These are phyloP conservation scores for Elsinoe ampelina DNA, from an alignment of 2,329 filamentous ascomycete genomes.

Conservation along the genomic window DNA sequence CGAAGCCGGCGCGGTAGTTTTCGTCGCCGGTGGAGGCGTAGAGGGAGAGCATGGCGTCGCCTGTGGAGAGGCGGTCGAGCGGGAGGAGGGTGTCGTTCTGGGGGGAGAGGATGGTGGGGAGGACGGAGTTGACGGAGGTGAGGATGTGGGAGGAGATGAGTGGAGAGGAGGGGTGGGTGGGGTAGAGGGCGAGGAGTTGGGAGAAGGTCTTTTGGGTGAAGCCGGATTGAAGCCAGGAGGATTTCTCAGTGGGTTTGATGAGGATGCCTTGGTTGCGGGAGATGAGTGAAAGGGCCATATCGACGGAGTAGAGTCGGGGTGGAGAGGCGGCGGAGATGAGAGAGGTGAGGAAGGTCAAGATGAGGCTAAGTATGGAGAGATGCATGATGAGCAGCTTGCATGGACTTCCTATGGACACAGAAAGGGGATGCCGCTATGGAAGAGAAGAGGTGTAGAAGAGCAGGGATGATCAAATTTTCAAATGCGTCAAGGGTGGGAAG, in stretches of 20 bases:
- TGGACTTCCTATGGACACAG: not conserved
- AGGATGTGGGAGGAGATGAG: not conserved
- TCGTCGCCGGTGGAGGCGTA: constrained; percentile 17
- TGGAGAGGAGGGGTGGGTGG: not conserved
- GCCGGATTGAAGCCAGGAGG: constrained; percentile 14
- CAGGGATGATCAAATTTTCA: too few relatives aligned
- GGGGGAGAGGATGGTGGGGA: constrained; percentile 18
- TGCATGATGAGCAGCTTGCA: not conserved
- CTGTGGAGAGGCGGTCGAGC: constrained; percentile 27
- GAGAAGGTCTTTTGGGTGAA: constrained; percentile 17
- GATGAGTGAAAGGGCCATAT: constrained; percentile 26
- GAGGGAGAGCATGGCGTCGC: constrained; percentile 22
- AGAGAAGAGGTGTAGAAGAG: too few relatives aligned
- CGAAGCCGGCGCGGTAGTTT: constrained; percentile 18
- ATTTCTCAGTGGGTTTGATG: constrained; percentile 15
- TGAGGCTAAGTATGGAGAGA: not conserved
- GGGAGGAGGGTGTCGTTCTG: constrained; percentile 19
- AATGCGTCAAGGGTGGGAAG: too few relatives aligned
- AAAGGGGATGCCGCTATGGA: too few relatives aligned
- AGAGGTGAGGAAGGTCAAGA: not conserved
- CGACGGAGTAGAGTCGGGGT: not conserved
- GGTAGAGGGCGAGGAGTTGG: constrained; percentile 3
- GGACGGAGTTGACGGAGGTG: not conserved
- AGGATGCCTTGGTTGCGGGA: constrained; percentile 26
- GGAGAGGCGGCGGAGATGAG: not conserved